A percentile compares a stretch with the other conserved stretches of the same genome.
phyloP scores from a whole-genome alignment of 768 basidiomycete species.

The Leccinum truebloodii region DNA sequence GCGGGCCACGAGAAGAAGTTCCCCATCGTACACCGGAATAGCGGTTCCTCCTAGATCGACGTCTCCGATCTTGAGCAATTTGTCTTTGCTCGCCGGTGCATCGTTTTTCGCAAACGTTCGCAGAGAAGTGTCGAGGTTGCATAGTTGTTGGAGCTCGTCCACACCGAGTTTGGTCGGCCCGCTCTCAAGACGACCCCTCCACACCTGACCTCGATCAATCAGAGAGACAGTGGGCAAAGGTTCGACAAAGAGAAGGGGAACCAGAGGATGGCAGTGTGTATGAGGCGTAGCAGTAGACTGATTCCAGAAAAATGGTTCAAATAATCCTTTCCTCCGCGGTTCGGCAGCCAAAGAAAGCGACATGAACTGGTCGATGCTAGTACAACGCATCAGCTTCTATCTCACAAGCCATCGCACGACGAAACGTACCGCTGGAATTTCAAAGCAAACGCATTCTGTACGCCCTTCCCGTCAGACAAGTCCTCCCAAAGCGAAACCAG shows the following conservation, averaged over 20 bases:
- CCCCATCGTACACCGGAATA: slow-evolving; percentile 74
- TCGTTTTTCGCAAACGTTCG: slow-evolving; percentile 29
- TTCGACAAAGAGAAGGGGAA: slow-evolving; percentile 76
- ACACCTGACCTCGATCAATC: slow-evolving; percentile 63
- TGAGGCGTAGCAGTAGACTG: slow-evolving; percentile 40
- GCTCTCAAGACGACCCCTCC: slow-evolving; percentile 71
- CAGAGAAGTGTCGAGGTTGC: slow-evolving; percentile 48
- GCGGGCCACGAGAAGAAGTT: slow-evolving; percentile 70
- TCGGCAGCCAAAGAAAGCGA: slow-evolving; percentile 75
- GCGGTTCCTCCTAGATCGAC: slow-evolving; percentile 61
- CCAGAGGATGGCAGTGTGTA: slow-evolving; percentile 46
- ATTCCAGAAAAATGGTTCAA: slow-evolving; percentile 78
- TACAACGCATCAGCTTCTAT: neutral
- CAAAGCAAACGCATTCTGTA: slow-evolving; percentile 41
- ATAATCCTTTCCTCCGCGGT: slow-evolving; percentile 69
- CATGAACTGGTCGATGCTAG: slow-evolving; percentile 76
- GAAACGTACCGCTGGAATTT: slow-evolving; percentile 65
- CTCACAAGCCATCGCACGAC: neutral
- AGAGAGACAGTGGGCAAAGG: slow-evolving; percentile 66
- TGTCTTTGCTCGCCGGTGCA: slow-evolving; percentile 25
- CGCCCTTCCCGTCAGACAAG: slow-evolving; percentile 40
- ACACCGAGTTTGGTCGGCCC: slow-evolving; percentile 46
- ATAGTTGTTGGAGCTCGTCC: slow-evolving; percentile 61
- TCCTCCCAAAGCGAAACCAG: slow-evolving; percentile 61
- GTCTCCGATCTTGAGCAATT: slow-evolving; percentile 39